Evolutionary conservation across 768 basidiomycete species (phyloP).

Genomic region (Naganishia antarctica): DNA sequence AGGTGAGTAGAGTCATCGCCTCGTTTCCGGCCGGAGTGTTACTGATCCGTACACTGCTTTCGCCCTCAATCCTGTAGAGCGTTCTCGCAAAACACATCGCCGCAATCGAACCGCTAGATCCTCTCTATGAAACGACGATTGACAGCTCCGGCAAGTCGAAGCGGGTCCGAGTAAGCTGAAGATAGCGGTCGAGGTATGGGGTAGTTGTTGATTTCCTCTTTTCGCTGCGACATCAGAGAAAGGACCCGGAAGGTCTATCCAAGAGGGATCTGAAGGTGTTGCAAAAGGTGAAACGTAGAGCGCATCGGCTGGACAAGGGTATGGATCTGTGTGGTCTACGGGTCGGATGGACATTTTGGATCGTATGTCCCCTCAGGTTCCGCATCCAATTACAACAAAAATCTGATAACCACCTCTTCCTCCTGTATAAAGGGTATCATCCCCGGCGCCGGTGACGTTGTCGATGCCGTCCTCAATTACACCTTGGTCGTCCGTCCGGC

Average conservation of each 20-base stretch:
- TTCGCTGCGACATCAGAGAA: conserved; percentile 54
- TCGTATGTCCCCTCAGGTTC: conserved; percentile 41
- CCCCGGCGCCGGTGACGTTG: conserved; percentile 43
- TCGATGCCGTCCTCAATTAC: conserved; percentile 55
- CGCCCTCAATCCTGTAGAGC: conserved; percentile 11
- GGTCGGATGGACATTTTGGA: conserved; percentile 81
- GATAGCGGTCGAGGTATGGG: not conserved
- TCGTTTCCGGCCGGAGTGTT: too few relatives aligned
- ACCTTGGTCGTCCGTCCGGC: conserved; percentile 70
- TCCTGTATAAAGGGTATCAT: conserved; percentile 34
- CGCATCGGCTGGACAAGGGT: conserved; percentile 81
- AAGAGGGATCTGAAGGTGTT: conserved; percentile 69
- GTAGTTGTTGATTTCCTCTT: not conserved
- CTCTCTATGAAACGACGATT: conserved; percentile 64
- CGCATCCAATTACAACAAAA: not conserved
- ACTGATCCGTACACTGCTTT: too few relatives aligned
- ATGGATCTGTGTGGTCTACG: conserved; percentile 72
- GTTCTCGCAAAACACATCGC: conserved; percentile 64
- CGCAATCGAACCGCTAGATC: conserved; percentile 67
- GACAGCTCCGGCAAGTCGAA: conserved; percentile 59
- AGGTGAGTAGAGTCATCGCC: too few relatives aligned
- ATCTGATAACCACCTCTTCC: not conserved
- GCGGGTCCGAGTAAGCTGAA: conserved; percentile 56
- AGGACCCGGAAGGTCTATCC: conserved; percentile 69
- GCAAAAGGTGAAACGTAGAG: conserved; percentile 65